These are phyloP conservation scores for Camellia granthamiana DNA, from an alignment of 148 eudicot genomes.

Conservation along the genomic window DNA sequence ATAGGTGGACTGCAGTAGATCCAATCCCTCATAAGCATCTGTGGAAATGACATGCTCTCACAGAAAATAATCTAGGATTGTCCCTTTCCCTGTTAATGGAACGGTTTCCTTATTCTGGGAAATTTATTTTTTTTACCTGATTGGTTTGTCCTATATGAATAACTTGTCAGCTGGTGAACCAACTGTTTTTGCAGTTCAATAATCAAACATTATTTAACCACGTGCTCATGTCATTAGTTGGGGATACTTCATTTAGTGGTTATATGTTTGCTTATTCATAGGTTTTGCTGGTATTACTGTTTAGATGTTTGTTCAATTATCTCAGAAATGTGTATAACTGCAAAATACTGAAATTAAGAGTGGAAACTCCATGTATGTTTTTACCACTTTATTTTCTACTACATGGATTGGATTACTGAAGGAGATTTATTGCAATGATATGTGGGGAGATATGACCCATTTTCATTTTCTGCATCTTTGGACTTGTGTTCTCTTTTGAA, in stretches of 20 bases:
- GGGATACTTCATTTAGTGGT: not conserved
- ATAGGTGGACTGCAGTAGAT: not conserved
- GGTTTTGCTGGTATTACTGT: not conserved
- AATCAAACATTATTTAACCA: not conserved
- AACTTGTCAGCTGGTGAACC: not conserved
- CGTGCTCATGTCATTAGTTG: not conserved
- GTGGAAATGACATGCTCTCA: not conserved
- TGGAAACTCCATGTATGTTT: not conserved
- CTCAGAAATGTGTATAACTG: not conserved
- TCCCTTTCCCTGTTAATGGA: not conserved
- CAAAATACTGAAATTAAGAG: not conserved
- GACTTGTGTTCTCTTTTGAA: not conserved
- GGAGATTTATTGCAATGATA: not conserved
- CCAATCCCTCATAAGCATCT: not conserved
- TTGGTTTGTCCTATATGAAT: not conserved
- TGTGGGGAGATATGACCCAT: not conserved
- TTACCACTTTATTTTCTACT: not conserved
- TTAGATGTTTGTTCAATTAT: too few relatives aligned
- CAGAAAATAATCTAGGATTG: not conserved
- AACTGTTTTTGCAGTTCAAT: not conserved
- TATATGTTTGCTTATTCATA: not conserved
- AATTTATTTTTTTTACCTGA: not conserved
- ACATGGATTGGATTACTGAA: not conserved
- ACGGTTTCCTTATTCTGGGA: not conserved
- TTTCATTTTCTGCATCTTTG: not conserved